These are phyloP conservation scores for Sarocladium brachiariae DNA, from an alignment of 2,329 filamentous ascomycete species.

Conservation along the genomic window DNA sequence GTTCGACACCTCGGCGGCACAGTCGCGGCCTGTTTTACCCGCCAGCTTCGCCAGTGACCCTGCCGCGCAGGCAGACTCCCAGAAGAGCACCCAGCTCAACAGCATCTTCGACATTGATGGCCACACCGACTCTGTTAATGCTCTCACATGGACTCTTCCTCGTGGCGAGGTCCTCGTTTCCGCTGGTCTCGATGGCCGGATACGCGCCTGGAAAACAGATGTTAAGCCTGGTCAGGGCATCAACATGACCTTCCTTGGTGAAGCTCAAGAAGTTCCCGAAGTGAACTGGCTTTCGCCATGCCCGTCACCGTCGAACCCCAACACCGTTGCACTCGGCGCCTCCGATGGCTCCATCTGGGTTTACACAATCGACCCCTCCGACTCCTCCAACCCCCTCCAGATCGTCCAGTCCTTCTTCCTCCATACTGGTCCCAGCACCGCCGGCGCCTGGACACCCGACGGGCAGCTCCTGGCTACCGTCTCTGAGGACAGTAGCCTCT, in stretches of 20 bases:
- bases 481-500: constrained; percentile 79
- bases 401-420: constrained; percentile 91
- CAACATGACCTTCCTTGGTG: constrained; percentile 58
- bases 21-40: constrained; percentile 63
- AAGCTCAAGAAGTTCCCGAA: constrained; percentile 85
- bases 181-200: constrained; percentile 76
- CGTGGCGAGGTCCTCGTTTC: constrained; percentile 79
- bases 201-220: constrained; percentile 61
- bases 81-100: constrained; percentile 49
- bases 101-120: constrained; percentile 73
- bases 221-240: constrained; percentile 39
- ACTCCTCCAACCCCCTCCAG: constrained; percentile 55
- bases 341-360: constrained; percentile 94
- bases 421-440: constrained; percentile 79
- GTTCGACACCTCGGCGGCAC: constrained; percentile 64
- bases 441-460: constrained; percentile 84
- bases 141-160: constrained; percentile 76
- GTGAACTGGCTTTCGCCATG: constrained; percentile 85
- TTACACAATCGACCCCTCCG: constrained; percentile 70
- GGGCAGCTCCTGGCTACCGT: constrained; percentile 83
- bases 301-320: constrained; percentile 63
- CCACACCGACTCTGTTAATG: constrained; percentile 86
- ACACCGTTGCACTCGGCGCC: constrained; percentile 81
- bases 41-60: constrained; percentile 64
- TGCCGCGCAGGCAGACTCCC: constrained; percentile 39